Conservation (phyloP, 2,329 filamentous ascomycete genomes). For the Nigrospora sphaerica region DNA sequence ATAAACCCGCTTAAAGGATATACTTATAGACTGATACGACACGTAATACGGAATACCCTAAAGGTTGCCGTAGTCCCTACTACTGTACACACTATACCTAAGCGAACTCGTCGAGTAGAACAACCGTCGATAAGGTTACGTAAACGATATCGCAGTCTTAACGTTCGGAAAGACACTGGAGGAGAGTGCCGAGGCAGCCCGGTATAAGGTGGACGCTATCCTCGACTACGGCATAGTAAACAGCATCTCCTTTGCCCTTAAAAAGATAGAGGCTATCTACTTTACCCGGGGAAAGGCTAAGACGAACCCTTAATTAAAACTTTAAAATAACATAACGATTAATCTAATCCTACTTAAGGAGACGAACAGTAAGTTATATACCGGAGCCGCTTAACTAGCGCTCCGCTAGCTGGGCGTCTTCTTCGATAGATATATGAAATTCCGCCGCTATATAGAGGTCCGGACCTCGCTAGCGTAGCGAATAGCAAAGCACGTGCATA, state of each 20-base stretch:
- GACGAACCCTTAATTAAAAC: not conserved
- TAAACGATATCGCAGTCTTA: slow-evolving; percentile 11
- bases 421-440: slow-evolving; percentile 9
- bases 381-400: not conserved
- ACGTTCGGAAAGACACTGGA: too few species aligned
- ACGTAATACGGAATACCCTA: slow-evolving; percentile 1
- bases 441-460: slow-evolving; percentile 7
- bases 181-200: too few species aligned
- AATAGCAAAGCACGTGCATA: slow-evolving; percentile 1
- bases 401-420: slow-evolving; percentile 13
- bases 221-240: too few species aligned
- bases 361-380: not conserved
- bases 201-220: too few species aligned
- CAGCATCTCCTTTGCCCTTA: slow-evolving; percentile 10
- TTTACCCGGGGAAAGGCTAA: slow-evolving; percentile 5
- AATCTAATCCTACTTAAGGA: not conserved
- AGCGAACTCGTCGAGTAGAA: not conserved
- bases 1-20: not conserved
- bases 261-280: slow-evolving; percentile 15
- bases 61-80: slow-evolving; percentile 1
- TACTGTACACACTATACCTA: slow-evolving; percentile 3
- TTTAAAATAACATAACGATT: not conserved
- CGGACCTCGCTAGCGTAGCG: slow-evolving; percentile 9
- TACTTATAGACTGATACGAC: not conserved
- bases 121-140: slow-evolving; percentile 8